Percentiles rank a stretch among this genome's conserved stretches.
Conservation (phyloP, 169 alveolate species). For the Eimeria necatrix region DNA sequence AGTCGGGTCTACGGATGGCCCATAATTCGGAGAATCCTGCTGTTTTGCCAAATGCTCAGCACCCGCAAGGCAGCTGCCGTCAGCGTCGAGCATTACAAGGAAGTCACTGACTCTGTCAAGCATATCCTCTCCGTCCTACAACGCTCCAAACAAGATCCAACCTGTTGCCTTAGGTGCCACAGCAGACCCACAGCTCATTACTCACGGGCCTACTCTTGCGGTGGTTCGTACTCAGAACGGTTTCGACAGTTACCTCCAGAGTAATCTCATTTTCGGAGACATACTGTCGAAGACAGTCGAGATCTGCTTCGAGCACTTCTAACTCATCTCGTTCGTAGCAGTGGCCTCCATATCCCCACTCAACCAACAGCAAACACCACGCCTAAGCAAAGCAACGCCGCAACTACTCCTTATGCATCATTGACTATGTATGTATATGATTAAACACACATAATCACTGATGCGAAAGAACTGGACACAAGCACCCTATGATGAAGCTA, state of each 20-base stretch:
- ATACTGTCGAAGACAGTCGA: conserved; percentile 66
- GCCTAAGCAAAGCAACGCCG: conserved; percentile 48
- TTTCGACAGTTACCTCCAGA: not conserved
- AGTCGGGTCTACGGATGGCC: not conserved
- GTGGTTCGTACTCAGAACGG: not conserved
- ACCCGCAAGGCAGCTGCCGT: conserved; percentile 71
- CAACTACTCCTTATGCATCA: not conserved
- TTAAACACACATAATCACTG: not conserved
- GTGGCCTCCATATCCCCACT: conserved; percentile 74
- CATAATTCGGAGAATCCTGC: conserved; percentile 12
- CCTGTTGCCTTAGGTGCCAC: not conserved
- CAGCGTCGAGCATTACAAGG: conserved; percentile 69
- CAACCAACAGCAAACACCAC: conserved; percentile 72
- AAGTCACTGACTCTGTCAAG: conserved; percentile 62
- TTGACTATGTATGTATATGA: not conserved
- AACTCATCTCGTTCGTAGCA: conserved; percentile 2
- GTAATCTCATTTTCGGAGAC: conserved; percentile 31
- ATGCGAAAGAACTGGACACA: not conserved
- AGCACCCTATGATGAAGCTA: not conserved
- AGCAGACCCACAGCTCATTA: not conserved
- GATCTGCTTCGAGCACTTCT: conserved; percentile 59
- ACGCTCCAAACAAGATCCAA: not conserved
- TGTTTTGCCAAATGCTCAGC: conserved; percentile 7
- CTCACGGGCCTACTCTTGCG: not conserved
- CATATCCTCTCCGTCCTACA: conserved; percentile 16